Base-by-base conservation (phyloP, 306 rosid genomes). In the Vicia faba region DNA sequence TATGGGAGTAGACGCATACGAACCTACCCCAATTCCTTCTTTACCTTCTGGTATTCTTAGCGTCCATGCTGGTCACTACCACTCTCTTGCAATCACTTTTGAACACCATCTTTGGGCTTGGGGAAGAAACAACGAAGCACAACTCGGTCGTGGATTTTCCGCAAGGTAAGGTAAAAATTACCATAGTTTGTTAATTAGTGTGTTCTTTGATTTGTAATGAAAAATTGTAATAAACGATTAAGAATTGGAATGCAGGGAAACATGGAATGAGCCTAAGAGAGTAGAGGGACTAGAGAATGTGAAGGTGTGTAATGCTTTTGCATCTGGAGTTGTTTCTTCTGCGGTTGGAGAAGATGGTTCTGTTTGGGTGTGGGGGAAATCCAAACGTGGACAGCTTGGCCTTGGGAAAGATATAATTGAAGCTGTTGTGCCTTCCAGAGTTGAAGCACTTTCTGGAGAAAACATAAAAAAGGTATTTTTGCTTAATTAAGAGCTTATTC, bases 301-400 rank as follows among this genome's bases (percentile, higher is more conserved):
- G 11, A 79, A 82, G 8, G 89, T 92, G 5, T 58, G 67, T 68
- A 81, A 78, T 44, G 87, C 91, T 61, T 93, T 75, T 88, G 98
- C 96, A 1, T 89, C 98, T 0, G 98, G 96, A 5, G 96, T 88
- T 25, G 84, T 88, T 70, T 87, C 97, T 41, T 84, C 86, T 12
- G 96, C 90, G 2, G 8, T 93, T 83, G 96, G 89, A 20, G 93
- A 89, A 13, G 96, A 88, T 58, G 96, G 97, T 23, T 86, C 93
- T 65, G 41, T 93, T 61, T 93, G 93, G 91, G 86, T 87, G 8
- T 92, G 97, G 97, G 98, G 98, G 12, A 89, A 71, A 80, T 93
- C 95, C 1, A 88, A 82, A 64, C 96, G 89, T 1, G 98, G 96
- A 28, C 98, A 89, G 79, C 91, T 89, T 69, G 97, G 96, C n/a